These are phyloP conservation scores for Pseudogymnoascus sp. DNA, from an alignment of 2,329 filamentous ascomycete species.

Conservation along the genomic window DNA sequence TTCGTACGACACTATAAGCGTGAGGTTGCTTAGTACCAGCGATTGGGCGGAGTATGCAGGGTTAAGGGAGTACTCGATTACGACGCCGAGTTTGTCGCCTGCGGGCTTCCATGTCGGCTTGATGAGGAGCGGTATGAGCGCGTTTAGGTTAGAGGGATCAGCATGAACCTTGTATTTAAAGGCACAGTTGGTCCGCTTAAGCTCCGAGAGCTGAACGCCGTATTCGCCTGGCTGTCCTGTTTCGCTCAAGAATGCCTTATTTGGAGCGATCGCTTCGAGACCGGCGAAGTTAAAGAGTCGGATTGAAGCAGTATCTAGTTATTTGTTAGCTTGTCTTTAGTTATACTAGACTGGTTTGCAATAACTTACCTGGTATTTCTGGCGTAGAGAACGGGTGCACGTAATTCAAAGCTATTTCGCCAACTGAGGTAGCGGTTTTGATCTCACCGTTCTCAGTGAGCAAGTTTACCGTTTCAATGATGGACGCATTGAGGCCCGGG, in stretches of 20 bases:
- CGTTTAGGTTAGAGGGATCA: constrained; percentile 46
- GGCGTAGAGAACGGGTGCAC: neutral
- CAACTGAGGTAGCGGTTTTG: constrained; percentile 65
- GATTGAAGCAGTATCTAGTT: constrained; percentile 55
- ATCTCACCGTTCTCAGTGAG: constrained; percentile 68
- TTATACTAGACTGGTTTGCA: constrained; percentile 13
- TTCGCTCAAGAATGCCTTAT: constrained; percentile 80
- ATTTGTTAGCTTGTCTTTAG: constrained; percentile 17
- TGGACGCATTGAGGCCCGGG: constrained; percentile 75
- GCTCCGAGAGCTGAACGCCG: constrained; percentile 61
- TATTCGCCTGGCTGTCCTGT: constrained; percentile 63
- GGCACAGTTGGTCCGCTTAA: constrained; percentile 65
- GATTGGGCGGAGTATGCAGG: constrained; percentile 40
- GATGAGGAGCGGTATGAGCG: constrained; percentile 54
- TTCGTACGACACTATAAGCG: constrained; percentile 64
- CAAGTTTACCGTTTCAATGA: constrained; percentile 86
- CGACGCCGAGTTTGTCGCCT: constrained; percentile 74
- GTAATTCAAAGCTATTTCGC: constrained; percentile 83
- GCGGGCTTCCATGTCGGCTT: constrained; percentile 69
- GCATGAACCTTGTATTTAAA: constrained; percentile 90
- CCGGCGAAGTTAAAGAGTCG: constrained; percentile 78
- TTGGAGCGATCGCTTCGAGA: constrained; percentile 90
- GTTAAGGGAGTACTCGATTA: constrained; percentile 79
- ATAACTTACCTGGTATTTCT: constrained; percentile 38
- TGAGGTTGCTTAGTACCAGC: constrained; percentile 64